A percentile compares a stretch with the other conserved stretches of the same genome.
These are phyloP conservation scores for Plasmodium sp. DNA, from an alignment of 169 alveolate genomes.

Conservation along the genomic window DNA sequence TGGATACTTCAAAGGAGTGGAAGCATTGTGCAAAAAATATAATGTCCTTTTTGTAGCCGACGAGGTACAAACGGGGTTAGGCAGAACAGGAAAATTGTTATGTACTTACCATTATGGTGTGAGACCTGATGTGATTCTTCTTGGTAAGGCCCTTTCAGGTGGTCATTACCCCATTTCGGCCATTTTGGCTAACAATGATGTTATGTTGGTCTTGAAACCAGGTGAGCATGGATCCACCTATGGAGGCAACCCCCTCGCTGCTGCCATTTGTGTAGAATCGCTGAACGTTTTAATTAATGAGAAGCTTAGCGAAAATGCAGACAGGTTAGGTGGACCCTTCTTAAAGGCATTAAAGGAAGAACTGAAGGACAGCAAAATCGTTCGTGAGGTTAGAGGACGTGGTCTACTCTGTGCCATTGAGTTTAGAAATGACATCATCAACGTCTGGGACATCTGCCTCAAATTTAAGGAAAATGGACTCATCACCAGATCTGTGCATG, in stretches of 20 bases:
- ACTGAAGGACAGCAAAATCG: constrained; percentile 58
- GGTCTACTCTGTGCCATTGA: constrained; percentile 94
- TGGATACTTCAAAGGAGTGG: constrained; percentile 87
- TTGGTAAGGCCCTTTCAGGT: constrained; percentile 94
- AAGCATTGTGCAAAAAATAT: constrained; percentile 84
- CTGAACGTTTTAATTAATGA: constrained; percentile 89
- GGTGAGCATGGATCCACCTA: constrained; percentile 95
- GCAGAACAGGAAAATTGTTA: constrained; percentile 93
- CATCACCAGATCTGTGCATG: constrained; percentile 92
- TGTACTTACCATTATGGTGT: constrained; percentile 85
- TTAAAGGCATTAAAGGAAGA: constrained; percentile 73
- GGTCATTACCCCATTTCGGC: constrained; percentile 95
- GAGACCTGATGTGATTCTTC: constrained; percentile 91
- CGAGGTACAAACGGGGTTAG: constrained; percentile 94
- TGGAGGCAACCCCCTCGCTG: constrained; percentile 92
- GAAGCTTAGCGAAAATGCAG: constrained; percentile 89
- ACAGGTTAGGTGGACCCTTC: constrained; percentile 82
- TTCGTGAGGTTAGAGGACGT: constrained; percentile 75
- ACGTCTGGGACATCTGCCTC: constrained; percentile 76
- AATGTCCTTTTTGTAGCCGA: constrained; percentile 87
- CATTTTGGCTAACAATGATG: constrained; percentile 88
- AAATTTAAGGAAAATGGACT: constrained; percentile 88
- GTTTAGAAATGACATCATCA: constrained; percentile 76
- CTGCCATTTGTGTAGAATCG: constrained; percentile 90
- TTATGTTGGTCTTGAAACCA: constrained; percentile 92